A percentile compares a stretch with the other conserved stretches of the same genome.
Evolutionary conservation across 139 green algal genomes (phyloP).

Genomic region (Coelastrella sp.): DNA sequence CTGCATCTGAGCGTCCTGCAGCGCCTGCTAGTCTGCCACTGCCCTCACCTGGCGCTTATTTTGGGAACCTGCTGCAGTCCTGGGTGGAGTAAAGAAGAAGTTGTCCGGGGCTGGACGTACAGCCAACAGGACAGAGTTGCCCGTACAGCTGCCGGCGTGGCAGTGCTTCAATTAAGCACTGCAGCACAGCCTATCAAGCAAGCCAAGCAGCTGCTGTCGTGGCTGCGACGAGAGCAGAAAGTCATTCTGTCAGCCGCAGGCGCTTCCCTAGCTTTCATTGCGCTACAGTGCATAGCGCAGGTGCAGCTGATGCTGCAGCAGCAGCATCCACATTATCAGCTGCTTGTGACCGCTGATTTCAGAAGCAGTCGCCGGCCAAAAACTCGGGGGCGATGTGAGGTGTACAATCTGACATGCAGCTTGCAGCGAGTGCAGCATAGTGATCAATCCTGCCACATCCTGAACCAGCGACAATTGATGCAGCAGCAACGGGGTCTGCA

Average conservation of each 20-base stretch:
- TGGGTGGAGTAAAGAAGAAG: slow-evolving; percentile 4
- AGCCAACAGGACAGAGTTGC: background rate
- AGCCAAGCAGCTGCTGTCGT: slow-evolving; percentile 14
- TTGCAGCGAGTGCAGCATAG: background rate
- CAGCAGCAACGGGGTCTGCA: background rate
- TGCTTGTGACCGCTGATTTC: background rate
- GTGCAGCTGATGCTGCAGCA: slow-evolving; percentile 15
- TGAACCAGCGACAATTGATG: background rate
- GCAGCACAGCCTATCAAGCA: background rate
- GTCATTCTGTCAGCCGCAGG: slow-evolving; percentile 14
- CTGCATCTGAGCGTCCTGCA: background rate
- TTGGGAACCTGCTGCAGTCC: background rate
- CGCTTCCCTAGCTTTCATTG: background rate
- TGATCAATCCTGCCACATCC: too few relatives aligned
- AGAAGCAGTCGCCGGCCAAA: slow-evolving; percentile 10
- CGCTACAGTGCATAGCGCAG: background rate
- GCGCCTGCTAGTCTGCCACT: background rate
- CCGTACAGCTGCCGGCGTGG: background rate
- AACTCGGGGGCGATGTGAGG: background rate
- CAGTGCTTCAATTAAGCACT: background rate
- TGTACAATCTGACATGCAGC: background rate
- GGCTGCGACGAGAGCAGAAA: background rate
- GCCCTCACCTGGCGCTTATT: background rate
- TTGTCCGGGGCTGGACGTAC: slow-evolving; percentile 4
- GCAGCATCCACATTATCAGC: slow-evolving; percentile 11